Percentiles rank a stretch among this genome's conserved stretches.
Conservation (phyloP, 192 early-diverging fungal species). For the Coemansia sp. region DNA sequence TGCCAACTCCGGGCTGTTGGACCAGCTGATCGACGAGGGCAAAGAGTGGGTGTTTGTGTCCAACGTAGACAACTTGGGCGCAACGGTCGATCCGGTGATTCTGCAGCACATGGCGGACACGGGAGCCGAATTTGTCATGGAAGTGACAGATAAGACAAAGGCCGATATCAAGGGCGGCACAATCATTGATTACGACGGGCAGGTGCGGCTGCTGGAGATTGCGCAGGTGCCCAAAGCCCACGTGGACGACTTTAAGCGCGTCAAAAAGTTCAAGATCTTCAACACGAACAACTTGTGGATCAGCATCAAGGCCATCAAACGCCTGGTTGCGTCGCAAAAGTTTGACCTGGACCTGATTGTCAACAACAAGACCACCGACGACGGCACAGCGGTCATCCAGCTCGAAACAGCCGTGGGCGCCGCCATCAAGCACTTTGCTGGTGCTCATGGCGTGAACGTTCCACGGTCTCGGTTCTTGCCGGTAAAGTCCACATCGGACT, state of each 20-base stretch:
- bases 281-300: slow-evolving; percentile 96
- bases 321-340: slow-evolving; percentile 74
- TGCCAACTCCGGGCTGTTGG: slow-evolving; percentile 89
- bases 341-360: slow-evolving; percentile 94
- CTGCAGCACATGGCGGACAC: slow-evolving; percentile 86
- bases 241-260: slow-evolving; percentile 97
- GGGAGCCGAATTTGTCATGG: slow-evolving; percentile 95
- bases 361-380: slow-evolving; percentile 92
- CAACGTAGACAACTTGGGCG: slow-evolving; percentile 98
- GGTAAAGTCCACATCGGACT: slow-evolving; percentile 96
- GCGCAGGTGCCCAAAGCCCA: slow-evolving; percentile 98
- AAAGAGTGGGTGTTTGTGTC: slow-evolving; percentile 99
- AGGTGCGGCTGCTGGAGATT: slow-evolving; percentile 91
- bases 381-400: slow-evolving; percentile 95
- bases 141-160: slow-evolving; percentile 99
- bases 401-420: slow-evolving; percentile 99
- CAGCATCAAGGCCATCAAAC: slow-evolving; percentile 81
- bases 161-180: slow-evolving; percentile 99
- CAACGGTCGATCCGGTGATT: slow-evolving; percentile 92
- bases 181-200: slow-evolving; percentile 96
- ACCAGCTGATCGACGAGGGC: slow-evolving; percentile 87
- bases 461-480: slow-evolving; percentile 96
- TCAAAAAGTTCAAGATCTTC: slow-evolving; percentile 99
- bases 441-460: slow-evolving; percentile 96
- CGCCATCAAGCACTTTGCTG: slow-evolving; percentile 95